Evolutionary conservation across 192 early-diverging fungal species (phyloP).

Genomic region (Phycomyces blakesleeanus): DNA sequence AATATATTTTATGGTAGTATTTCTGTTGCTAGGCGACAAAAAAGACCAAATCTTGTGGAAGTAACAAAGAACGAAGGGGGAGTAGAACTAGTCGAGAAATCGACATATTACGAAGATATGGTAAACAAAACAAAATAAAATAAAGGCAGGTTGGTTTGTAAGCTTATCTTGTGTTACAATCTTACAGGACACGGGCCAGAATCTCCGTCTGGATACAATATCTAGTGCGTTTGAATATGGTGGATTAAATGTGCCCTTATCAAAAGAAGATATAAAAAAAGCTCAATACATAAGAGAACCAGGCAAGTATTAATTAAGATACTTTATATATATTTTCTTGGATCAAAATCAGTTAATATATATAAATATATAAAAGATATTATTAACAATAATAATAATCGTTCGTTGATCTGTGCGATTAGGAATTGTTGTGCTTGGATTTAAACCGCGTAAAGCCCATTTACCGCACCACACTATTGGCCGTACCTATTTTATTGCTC

Average conservation of each 20-base stretch:
- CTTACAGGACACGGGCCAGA: too few species aligned
- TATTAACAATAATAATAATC: background rate
- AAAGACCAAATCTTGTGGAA: too few species aligned
- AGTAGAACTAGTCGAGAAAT: too few species aligned
- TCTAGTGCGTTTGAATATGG: background rate
- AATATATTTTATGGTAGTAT: too few species aligned
- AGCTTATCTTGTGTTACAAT: background rate
- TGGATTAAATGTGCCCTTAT: conserved; percentile 1
- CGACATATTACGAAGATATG: too few species aligned
- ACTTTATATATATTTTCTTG: too few species aligned
- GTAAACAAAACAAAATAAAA: too few species aligned
- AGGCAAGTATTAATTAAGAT: too few species aligned
- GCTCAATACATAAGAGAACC: too few species aligned
- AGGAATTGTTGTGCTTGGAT: conserved; percentile 51
- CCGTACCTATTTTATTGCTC: conserved; percentile 68
- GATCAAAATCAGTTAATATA: conserved; percentile 16
- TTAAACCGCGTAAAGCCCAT: conserved; percentile 51
- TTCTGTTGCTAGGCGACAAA: too few species aligned
- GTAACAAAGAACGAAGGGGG: too few species aligned
- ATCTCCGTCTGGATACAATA: background rate
- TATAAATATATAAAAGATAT: background rate
- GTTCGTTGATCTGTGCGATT: background rate
- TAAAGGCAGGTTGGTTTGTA: background rate
- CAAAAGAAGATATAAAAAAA: too few species aligned
- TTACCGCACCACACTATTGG: conserved; percentile 58